A percentile compares a stretch with the other conserved stretches of the same genome.
Conservation (phyloP, 495 filamentous ascomycete genomes). For the Zalerion maritima region DNA sequence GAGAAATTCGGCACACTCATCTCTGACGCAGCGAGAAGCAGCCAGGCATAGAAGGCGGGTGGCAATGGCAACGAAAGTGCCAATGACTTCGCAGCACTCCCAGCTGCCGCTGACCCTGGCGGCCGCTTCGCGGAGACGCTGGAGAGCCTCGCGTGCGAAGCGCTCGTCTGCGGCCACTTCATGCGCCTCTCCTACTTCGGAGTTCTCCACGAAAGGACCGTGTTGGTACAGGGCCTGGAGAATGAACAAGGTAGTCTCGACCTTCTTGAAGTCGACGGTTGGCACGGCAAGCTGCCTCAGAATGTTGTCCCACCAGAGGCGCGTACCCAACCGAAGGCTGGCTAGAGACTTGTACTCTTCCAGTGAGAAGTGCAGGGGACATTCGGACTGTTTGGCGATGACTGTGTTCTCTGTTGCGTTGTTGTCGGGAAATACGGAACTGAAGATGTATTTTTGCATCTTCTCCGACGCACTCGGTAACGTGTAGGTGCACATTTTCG, state of each 20-base stretch:
- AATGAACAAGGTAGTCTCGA: slow-evolving; percentile 29
- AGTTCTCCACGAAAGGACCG: slow-evolving; percentile 16
- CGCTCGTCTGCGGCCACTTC: slow-evolving; percentile 3
- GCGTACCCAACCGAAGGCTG: slow-evolving; percentile 28
- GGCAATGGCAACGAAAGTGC: slow-evolving; percentile 20
- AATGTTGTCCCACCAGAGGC: slow-evolving; percentile 42
- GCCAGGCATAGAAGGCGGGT: slow-evolving; percentile 24
- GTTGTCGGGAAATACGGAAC: slow-evolving; percentile 11
- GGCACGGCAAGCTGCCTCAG: slow-evolving; percentile 32
- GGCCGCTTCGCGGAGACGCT: slow-evolving; percentile 11
- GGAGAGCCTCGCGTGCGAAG: slow-evolving; percentile 8
- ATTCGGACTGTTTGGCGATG: slow-evolving; percentile 29
- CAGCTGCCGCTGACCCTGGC: slow-evolving; percentile 32
- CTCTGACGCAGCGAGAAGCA: neutral
- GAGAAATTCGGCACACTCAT: slow-evolving; percentile 13
- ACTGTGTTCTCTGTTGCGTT: slow-evolving; percentile 27
- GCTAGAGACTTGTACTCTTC: slow-evolving; percentile 37
- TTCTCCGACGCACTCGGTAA: slow-evolving; percentile 10
- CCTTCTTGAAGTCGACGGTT: slow-evolving; percentile 30
- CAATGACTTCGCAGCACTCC: slow-evolving; percentile 26
- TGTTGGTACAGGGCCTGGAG: slow-evolving; percentile 36
- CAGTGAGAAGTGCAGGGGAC: slow-evolving; percentile 27
- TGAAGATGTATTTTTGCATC: slow-evolving; percentile 24
- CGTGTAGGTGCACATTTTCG: slow-evolving; percentile 20
- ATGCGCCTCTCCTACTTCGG: slow-evolving; percentile 8